phyloP scores from a whole-genome alignment of 805 yeast genomes.

The Kuraishia borneana region DNA sequence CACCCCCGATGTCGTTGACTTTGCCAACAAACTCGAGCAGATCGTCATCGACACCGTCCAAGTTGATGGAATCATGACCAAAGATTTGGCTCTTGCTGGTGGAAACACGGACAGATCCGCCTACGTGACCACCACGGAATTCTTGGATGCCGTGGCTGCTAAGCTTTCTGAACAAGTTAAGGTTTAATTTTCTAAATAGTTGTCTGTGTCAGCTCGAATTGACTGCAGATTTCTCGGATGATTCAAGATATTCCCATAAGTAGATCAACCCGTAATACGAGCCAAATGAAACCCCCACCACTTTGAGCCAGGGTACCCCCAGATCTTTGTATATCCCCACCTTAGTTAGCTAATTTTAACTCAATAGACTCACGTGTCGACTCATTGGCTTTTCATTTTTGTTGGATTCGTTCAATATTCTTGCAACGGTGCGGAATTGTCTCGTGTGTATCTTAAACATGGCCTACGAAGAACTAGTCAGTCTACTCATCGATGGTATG shows the following conservation, averaged over 20 bases:
- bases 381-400: not conserved
- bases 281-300: slow-evolving; percentile 29
- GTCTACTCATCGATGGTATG: not conserved
- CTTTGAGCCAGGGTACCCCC: slow-evolving; percentile 33
- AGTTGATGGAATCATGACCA: slow-evolving; percentile 84
- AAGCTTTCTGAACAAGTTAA: slow-evolving; percentile 31
- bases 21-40: slow-evolving; percentile 69
- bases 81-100: slow-evolving; percentile 84
- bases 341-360: not conserved
- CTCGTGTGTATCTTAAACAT: not conserved
- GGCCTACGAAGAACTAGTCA: too few relatives aligned
- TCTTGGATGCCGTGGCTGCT: slow-evolving; percentile 68
- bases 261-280: slow-evolving; percentile 35
- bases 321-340: slow-evolving; percentile 28
- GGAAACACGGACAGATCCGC: slow-evolving; percentile 76
- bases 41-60: slow-evolving; percentile 83
- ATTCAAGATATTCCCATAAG: slow-evolving; percentile 31
- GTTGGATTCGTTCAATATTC: too few relatives aligned
- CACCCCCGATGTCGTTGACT: slow-evolving; percentile 75
- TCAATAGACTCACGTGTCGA: not conserved
- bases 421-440: not conserved
- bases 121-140: slow-evolving; percentile 88
- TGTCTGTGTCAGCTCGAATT: not conserved
- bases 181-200: slow-evolving; percentile 4
- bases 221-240: not conserved